Conservation (phyloP, 805 yeast genomes). For the Phaffomyces thermotolerans region DNA sequence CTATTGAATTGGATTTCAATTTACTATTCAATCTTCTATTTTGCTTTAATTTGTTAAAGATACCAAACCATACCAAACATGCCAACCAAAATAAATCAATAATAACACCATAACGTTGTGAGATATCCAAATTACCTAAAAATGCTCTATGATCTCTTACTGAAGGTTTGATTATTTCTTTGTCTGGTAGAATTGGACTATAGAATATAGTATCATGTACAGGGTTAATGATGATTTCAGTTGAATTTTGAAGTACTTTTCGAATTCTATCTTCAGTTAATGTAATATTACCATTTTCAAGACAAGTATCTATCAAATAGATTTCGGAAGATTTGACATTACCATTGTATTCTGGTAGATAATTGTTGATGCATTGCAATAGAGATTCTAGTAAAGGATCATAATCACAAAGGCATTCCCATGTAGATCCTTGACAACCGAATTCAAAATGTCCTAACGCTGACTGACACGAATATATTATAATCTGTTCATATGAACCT, state of each 20-base stretch:
- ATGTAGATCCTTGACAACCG: slow-evolving; percentile 12
- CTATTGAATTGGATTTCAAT: slow-evolving; percentile 10
- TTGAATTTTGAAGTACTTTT: slow-evolving; percentile 8
- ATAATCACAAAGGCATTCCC: slow-evolving; percentile 16
- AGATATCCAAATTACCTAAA: slow-evolving; percentile 18
- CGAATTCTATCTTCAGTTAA: slow-evolving; percentile 9
- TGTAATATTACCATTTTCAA: slow-evolving; percentile 4
- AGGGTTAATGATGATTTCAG: slow-evolving; percentile 2
- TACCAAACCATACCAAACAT: slow-evolving; percentile 12
- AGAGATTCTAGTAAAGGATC: slow-evolving; percentile 17
- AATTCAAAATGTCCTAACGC: slow-evolving; percentile 14
- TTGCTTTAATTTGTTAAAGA: slow-evolving; percentile 15
- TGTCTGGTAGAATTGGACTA: slow-evolving; percentile 13
- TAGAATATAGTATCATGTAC: slow-evolving; percentile 5
- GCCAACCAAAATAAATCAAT: slow-evolving; percentile 19
- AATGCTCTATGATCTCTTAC: slow-evolving; percentile 21
- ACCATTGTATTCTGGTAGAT: slow-evolving; percentile 8
- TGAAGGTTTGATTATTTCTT: slow-evolving; percentile 5
- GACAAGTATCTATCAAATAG: slow-evolving; percentile 2
- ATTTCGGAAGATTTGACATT: slow-evolving; percentile 5
- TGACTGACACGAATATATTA: slow-evolving; percentile 19
- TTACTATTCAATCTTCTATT: slow-evolving; percentile 11
- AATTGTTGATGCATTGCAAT: slow-evolving; percentile 15
- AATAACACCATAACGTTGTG: slow-evolving; percentile 17
- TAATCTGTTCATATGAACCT: slow-evolving; percentile 20